Evolutionary conservation across 2,329 filamentous ascomycete species (phyloP).

Genomic region (Claviceps fusiformis): DNA sequence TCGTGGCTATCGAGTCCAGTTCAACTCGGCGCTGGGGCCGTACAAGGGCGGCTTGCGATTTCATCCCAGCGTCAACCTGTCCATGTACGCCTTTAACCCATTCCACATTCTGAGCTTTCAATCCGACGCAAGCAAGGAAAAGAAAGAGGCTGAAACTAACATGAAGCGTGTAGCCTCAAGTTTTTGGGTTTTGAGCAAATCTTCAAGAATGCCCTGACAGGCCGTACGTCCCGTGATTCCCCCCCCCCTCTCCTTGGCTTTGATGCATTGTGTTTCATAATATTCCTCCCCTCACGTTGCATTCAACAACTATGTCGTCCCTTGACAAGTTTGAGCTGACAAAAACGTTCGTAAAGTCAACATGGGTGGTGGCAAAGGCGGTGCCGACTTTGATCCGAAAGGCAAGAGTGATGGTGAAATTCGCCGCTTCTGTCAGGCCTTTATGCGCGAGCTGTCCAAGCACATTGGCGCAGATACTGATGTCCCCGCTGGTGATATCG

Average conservation of each 20-base stretch:
- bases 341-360: slow-evolving; percentile 21
- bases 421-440: slow-evolving; percentile 87
- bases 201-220: slow-evolving; percentile 98
- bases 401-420: slow-evolving; percentile 97
- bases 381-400: slow-evolving; percentile 97
- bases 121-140: background rate
- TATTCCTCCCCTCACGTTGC: no score
- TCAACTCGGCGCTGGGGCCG: slow-evolving; percentile 92
- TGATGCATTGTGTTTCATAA: no score
- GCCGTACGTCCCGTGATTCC: slow-evolving; percentile 44
- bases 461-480: slow-evolving; percentile 96
- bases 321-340: no score
- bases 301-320: no score
- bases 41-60: slow-evolving; percentile 97
- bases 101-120: background rate
- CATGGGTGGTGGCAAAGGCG: slow-evolving; percentile 96
- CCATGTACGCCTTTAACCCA: slow-evolving; percentile 38
- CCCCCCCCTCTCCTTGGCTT: no score
- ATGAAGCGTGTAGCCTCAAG: slow-evolving; percentile 50
- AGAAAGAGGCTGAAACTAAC: background rate
- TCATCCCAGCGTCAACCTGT: slow-evolving; percentile 76
- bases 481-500: slow-evolving; percentile 93
- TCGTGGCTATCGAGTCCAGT: slow-evolving; percentile 91
- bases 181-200: slow-evolving; percentile 99
- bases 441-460: slow-evolving; percentile 91